phyloP scores from a whole-genome alignment of 768 basidiomycete genomes.

The Mycena capillaripes region DNA sequence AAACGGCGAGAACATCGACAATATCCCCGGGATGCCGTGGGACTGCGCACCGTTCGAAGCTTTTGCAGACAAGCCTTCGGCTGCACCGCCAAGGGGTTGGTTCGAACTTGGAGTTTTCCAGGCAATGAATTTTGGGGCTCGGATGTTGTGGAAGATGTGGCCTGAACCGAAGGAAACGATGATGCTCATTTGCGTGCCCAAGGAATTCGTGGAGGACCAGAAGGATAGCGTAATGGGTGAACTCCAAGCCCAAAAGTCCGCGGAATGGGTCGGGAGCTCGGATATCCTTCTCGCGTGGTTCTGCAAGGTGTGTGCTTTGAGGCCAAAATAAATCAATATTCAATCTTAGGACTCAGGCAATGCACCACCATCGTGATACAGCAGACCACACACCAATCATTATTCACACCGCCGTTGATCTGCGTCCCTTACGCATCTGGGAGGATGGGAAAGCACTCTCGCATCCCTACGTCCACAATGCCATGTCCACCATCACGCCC shows the following conservation, averaged over 20 bases:
- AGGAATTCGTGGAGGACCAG: constrained; percentile 10
- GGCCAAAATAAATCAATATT: constrained; percentile 3
- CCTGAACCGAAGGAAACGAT: constrained; percentile 5
- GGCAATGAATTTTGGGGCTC: background rate
- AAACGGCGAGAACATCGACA: constrained; percentile 5
- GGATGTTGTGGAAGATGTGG: background rate
- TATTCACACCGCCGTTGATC: constrained; percentile 5
- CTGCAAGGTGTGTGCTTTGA: constrained; percentile 18
- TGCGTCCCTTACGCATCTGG: constrained; percentile 11
- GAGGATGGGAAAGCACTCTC: background rate
- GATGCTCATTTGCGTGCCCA: constrained; percentile 13
- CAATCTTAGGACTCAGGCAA: constrained; percentile 2
- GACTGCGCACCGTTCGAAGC: constrained; percentile 14
- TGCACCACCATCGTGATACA: background rate
- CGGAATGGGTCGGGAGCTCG: constrained; percentile 27
- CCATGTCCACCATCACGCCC: constrained; percentile 1
- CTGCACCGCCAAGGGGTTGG: constrained; percentile 12
- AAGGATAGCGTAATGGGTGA: constrained; percentile 16
- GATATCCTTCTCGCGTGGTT: constrained; percentile 24
- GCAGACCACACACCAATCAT: constrained; percentile 8
- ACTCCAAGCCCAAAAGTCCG: background rate
- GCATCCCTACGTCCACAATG: constrained; percentile 16
- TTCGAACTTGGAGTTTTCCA: background rate
- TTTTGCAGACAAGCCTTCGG: background rate
- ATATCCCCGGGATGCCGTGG: constrained; percentile 22